Percentiles rank a stretch among this genome's conserved stretches.
phyloP scores from a whole-genome alignment of 73 alveolate species.

The Uronychia setigera region DNA sequence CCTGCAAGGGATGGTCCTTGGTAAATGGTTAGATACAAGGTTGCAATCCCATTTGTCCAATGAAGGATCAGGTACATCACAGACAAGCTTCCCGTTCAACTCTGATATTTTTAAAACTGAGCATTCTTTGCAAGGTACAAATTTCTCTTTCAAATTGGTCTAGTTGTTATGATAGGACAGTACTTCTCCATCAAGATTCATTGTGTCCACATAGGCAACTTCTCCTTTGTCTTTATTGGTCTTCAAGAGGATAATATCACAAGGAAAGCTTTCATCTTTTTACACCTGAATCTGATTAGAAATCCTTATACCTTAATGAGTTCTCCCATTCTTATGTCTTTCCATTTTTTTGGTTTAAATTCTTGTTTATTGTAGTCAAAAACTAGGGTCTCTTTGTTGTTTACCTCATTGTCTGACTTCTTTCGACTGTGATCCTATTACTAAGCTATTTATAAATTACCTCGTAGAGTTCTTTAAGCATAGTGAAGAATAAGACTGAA shows the following conservation, averaged over 20 bases:
- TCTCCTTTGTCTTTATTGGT: conserved; percentile 50
- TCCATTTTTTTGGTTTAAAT: conserved; percentile 22
- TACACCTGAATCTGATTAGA: no score
- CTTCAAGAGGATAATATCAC: conserved; percentile 62
- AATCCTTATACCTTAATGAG: not conserved
- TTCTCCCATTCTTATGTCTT: conserved; percentile 33
- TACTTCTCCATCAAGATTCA: conserved; percentile 88
- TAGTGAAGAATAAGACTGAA: conserved; percentile 82
- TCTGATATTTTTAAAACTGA: conserved; percentile 20
- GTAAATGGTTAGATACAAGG: conserved; percentile 22
- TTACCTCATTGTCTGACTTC: conserved; percentile 69
- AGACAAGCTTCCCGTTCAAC: conserved; percentile 27
- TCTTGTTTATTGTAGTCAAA: not conserved
- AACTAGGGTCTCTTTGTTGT: conserved; percentile 35
- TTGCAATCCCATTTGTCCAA: conserved; percentile 64
- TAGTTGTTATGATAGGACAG: not conserved
- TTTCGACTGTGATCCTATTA: conserved; percentile 72
- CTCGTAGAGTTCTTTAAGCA: conserved; percentile 89
- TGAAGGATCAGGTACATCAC: conserved; percentile 58
- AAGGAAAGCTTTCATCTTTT: conserved; percentile 63
- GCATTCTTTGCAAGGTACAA: conserved; percentile 30
- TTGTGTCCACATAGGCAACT: conserved; percentile 82
- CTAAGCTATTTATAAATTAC: no score
- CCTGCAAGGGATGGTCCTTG: conserved; percentile 18
- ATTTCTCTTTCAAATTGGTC: conserved; percentile 85